Base-by-base conservation (phyloP, 768 basidiomycete genomes). In the Phanerochaete sordida region DNA sequence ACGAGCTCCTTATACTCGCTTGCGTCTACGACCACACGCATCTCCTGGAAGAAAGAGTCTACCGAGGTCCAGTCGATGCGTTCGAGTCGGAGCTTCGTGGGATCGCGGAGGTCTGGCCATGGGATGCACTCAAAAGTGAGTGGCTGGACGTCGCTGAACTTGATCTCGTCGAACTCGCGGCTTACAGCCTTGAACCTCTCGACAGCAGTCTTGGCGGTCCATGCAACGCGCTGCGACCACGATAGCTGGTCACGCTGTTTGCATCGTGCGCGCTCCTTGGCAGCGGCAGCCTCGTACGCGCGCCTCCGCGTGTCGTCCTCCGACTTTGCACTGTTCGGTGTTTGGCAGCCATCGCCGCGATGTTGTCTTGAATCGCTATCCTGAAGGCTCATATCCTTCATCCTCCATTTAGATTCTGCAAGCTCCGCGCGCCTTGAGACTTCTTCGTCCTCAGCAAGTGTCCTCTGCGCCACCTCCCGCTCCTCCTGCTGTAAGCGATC, bases 1-100 rank as follows among this genome's bases (percentile, higher is more conserved):
- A 93, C 78, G 54, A 92, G 79, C 2, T 70, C 71, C 67, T 80
- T 84, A 71, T 83, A 91, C 51, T 88, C 87, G 68, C 58, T 26
- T 81, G 77, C 78, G 88, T 78, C 47, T 79, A 76, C n/a, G 62
- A 23, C 15, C 21, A 7, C 7, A 7, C 33, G 21, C 26, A 85
- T 77, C 2, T 76, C 75, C 2, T 33, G 9, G 21, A 54, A 54
- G 52, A 37, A 54, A 3, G 31, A 19, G n/a, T 54, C 52, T 7
- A 54, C 52, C 9, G 52, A 27, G 26, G 37, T 6, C 55, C 55
- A 56, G 15, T 56, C 55, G 26, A 56, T 47, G 43, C 28, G 24
- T 6, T 44, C 28, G 39, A 21, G 19, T 6, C 5, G n/a, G n/a
- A 43, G n/a, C 26, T 46, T 13, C 8, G 19, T 13, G 43, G 55